phyloP scores from a whole-genome alignment of 2,329 filamentous ascomycete species.

The Fulvia fulva region DNA sequence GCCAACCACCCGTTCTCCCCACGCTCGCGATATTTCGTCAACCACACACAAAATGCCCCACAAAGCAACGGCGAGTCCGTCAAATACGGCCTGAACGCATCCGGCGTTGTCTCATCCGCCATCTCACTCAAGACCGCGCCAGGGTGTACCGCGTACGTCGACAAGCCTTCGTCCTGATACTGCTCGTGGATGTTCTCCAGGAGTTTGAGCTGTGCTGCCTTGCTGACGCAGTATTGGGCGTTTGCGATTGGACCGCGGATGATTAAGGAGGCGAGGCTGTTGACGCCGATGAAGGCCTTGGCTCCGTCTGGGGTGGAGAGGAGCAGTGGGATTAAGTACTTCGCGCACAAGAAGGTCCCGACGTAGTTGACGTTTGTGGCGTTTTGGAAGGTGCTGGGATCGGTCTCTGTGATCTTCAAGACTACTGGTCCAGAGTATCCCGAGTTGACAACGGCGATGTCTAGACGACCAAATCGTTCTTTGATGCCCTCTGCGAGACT shows the following conservation, averaged over 20 bases:
- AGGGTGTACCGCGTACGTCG: constrained; percentile 35
- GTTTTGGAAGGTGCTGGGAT: constrained; percentile 21
- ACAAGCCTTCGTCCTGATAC: constrained; percentile 28
- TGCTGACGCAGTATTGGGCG: constrained; percentile 37
- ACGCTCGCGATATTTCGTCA: constrained; percentile 28
- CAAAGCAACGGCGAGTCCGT: constrained; percentile 33
- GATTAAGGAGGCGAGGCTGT: constrained; percentile 31
- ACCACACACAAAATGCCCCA: constrained; percentile 34
- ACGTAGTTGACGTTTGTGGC: constrained; percentile 29
- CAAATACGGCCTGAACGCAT: constrained; percentile 22
- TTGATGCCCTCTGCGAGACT: constrained; percentile 16
- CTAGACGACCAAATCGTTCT: constrained; percentile 21
- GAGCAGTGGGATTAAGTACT: constrained; percentile 27
- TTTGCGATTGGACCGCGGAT: constrained; percentile 40
- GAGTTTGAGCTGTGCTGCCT: constrained; percentile 37
- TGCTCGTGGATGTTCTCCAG: constrained; percentile 39
- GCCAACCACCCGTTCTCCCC: constrained; percentile 34
- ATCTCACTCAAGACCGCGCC: constrained; percentile 37
- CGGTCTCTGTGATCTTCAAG: constrained; percentile 21
- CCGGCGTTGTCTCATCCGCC: constrained; percentile 34
- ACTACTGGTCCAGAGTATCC: constrained; percentile 23
- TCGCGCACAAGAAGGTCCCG: constrained; percentile 29
- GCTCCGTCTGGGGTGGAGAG: constrained; percentile 18
- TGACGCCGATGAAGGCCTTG: constrained; percentile 35
- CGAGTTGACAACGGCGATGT: constrained; percentile 27